A percentile compares a stretch with the other conserved stretches of the same genome.
These are phyloP conservation scores for Nannizzia gypsea DNA, from an alignment of 2,329 filamentous ascomycete species.

Conservation along the genomic window DNA sequence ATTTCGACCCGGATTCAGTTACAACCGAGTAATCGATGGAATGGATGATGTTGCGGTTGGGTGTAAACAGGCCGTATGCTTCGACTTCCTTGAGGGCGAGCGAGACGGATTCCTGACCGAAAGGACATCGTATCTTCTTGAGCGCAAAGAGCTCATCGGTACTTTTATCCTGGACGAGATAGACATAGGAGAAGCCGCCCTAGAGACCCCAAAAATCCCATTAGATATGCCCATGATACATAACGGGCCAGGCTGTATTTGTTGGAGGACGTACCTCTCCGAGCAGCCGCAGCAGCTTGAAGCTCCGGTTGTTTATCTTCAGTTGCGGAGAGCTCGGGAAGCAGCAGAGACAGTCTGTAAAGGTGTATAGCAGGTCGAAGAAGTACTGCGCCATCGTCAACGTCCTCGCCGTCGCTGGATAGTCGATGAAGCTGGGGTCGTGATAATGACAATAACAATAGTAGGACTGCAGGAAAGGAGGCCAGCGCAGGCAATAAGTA, in stretches of 20 bases:
- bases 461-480: no score
- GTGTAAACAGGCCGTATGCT: slow-evolving; percentile 81
- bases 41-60: slow-evolving; percentile 75
- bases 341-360: slow-evolving; percentile 91
- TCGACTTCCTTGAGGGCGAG: slow-evolving; percentile 95
- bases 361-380: slow-evolving; percentile 77
- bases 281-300: slow-evolving; percentile 87
- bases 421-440: not conserved
- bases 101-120: slow-evolving; percentile 89
- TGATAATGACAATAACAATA: not conserved
- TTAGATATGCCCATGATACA: not conserved
- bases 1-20: slow-evolving; percentile 50
- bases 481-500: no score
- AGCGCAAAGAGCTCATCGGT: slow-evolving; percentile 79
- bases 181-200: slow-evolving; percentile 98
- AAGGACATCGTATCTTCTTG: slow-evolving; percentile 98
- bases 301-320: slow-evolving; percentile 87
- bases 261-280: slow-evolving; percentile 56
- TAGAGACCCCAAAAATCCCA: slow-evolving; percentile 1
- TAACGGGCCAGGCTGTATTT: not conserved
- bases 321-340: slow-evolving; percentile 89
- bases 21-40: slow-evolving; percentile 72
- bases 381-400: slow-evolving; percentile 65
- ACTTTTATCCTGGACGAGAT: slow-evolving; percentile 85
- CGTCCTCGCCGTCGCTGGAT: not conserved